A percentile compares a stretch with the other conserved stretches of the same genome.
Conservation (phyloP, 164 flowering plant species). For the Sedum album region DNA sequence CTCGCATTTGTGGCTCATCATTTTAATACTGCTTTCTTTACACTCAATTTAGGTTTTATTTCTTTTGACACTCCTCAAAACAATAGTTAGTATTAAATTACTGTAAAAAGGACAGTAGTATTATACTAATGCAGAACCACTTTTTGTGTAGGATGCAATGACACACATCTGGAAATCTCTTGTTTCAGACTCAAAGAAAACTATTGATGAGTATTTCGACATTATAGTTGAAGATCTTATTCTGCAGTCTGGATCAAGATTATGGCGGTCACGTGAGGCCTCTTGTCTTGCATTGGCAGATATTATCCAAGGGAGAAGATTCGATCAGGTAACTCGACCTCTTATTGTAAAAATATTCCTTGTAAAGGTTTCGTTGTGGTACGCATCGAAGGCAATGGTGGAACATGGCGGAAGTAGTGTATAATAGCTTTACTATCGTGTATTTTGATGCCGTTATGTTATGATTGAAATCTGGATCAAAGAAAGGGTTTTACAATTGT, state of each 20-base stretch:
- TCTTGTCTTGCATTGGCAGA: conserved; percentile 97
- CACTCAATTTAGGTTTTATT: not conserved
- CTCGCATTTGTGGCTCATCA: not conserved
- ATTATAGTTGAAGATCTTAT: conserved; percentile 73
- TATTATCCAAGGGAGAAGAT: conserved; percentile 88
- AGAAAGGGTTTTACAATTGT: not conserved
- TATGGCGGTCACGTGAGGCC: conserved; percentile 97
- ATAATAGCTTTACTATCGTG: not conserved
- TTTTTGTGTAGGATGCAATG: conserved; percentile 78
- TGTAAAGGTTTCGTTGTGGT: not conserved
- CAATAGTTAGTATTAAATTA: not conserved
- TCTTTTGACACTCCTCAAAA: not conserved
- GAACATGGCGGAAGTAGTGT: not conserved
- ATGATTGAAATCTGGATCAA: not conserved
- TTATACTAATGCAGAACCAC: not conserved
- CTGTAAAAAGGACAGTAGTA: not conserved
- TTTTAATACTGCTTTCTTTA: not conserved
- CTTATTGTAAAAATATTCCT: not conserved
- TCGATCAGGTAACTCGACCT: conserved; percentile 51
- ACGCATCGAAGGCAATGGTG: not conserved
- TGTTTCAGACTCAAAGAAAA: conserved; percentile 73
- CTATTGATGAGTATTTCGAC: conserved; percentile 82
- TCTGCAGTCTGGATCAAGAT: conserved; percentile 82
- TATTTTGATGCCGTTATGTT: not conserved
- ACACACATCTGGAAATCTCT: conserved; percentile 96